Conservation (phyloP, 2,329 filamentous ascomycete genomes). For the Herpotrichia juniperi region DNA sequence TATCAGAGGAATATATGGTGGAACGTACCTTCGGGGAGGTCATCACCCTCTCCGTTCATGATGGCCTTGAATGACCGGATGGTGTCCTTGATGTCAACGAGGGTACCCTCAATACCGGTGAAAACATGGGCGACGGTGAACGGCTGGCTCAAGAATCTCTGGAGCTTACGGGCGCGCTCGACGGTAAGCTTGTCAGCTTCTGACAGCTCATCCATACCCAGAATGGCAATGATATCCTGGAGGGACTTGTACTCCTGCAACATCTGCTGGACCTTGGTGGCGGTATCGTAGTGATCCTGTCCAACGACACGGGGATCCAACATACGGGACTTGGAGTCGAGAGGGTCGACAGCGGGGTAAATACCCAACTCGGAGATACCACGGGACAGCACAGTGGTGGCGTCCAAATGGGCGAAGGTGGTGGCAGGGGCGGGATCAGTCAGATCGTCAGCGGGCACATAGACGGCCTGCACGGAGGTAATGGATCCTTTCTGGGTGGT, state of each 20-base stretch:
- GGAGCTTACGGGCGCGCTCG: slow-evolving; percentile 99
- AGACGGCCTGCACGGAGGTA: slow-evolving; percentile 99
- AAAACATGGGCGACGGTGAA: slow-evolving; percentile 90
- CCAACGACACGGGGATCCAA: slow-evolving; percentile 98
- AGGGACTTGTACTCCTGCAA: slow-evolving; percentile 99
- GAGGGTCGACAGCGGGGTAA: slow-evolving; percentile 99
- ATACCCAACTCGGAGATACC: slow-evolving; percentile 99
- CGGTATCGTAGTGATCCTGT: slow-evolving; percentile 95
- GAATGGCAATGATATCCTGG: slow-evolving; percentile 99
- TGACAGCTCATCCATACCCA: slow-evolving; percentile 99
- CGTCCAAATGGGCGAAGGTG: slow-evolving; percentile 99
- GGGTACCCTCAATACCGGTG: slow-evolving; percentile 93
- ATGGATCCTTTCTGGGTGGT: slow-evolving; percentile 99
- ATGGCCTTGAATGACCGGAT: slow-evolving; percentile 98
- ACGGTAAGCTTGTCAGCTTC: slow-evolving; percentile 99
- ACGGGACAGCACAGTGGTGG: slow-evolving; percentile 99
- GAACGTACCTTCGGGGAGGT: slow-evolving; percentile 83
- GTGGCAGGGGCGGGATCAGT: slow-evolving; percentile 99
- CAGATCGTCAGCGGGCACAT: slow-evolving; percentile 99
- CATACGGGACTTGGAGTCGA: slow-evolving; percentile 99
- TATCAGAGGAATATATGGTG: slow-evolving; percentile 1
- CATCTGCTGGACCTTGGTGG: slow-evolving; percentile 96
- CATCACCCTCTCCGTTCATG: slow-evolving; percentile 91
- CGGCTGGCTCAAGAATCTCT: slow-evolving; percentile 99
- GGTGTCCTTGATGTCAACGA: slow-evolving; percentile 99